Conservation (phyloP, 2,329 filamentous ascomycete species). For the Colletotrichum falcatum region DNA sequence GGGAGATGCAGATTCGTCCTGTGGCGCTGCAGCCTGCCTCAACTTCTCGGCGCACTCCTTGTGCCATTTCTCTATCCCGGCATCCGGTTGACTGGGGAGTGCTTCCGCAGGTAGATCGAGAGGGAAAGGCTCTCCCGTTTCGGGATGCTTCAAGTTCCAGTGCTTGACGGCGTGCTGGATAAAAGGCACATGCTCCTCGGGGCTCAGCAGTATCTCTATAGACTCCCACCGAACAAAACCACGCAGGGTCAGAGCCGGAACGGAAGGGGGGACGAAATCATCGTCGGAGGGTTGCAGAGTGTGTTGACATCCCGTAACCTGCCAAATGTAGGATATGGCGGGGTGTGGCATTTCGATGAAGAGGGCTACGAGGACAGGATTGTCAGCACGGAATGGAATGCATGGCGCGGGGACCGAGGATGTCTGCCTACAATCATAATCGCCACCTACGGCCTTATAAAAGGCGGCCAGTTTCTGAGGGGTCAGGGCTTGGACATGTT, state of each 20-base stretch:
- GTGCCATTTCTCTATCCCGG: conserved; percentile 89
- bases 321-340: conserved; percentile 92
- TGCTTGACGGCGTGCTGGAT: conserved; percentile 82
- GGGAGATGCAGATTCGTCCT: conserved; percentile 48
- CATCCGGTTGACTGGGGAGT: conserved; percentile 79
- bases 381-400: conserved; percentile 26
- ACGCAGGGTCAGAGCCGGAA: conserved; percentile 84
- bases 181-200: conserved; percentile 87
- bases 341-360: conserved; percentile 81
- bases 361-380: conserved; percentile 62
- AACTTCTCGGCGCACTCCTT: conserved; percentile 79
- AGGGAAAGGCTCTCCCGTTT: conserved; percentile 77
- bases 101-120: conserved; percentile 68
- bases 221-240: conserved; percentile 96
- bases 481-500: conserved; percentile 64
- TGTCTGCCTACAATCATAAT: conserved; percentile 72
- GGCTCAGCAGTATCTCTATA: conserved; percentile 87
- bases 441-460: conserved; percentile 79
- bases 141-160: conserved; percentile 81
- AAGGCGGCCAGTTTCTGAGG: conserved; percentile 81
- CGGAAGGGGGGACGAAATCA: conserved; percentile 78
- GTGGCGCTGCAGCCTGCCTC: conserved; percentile 67
- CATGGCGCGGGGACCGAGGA: background rate
- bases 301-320: conserved; percentile 90
- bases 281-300: conserved; percentile 78